Evolutionary conservation across 1,284 basidiomycete species (phyloP).

Genomic region (Pseudozyma sp.): DNA sequence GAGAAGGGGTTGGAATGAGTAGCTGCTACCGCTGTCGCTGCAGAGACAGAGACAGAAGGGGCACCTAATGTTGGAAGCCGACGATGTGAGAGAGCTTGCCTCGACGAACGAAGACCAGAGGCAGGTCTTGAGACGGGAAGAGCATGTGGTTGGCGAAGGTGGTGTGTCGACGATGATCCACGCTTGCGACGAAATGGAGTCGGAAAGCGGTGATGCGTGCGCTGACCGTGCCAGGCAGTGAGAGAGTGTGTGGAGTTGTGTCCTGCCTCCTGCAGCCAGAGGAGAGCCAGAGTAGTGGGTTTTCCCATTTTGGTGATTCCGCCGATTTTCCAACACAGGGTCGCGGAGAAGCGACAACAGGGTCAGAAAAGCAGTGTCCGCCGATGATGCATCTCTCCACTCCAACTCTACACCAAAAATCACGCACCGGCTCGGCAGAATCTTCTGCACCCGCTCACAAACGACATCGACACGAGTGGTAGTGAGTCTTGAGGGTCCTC

Average conservation of each 20-base stretch:
- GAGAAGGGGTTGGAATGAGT: too few species aligned
- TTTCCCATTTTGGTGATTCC: background rate
- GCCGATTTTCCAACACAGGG: conserved; percentile 2
- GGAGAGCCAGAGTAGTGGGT: too few species aligned
- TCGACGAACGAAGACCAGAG: background rate
- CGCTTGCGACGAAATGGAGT: background rate
- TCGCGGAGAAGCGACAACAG: conserved; percentile 35
- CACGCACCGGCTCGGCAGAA: background rate
- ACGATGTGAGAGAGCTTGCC: background rate
- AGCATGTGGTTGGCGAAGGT: background rate
- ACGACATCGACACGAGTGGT: too few species aligned
- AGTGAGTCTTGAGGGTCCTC: too few species aligned
- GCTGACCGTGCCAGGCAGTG: background rate
- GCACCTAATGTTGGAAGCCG: too few species aligned
- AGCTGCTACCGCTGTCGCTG: too few species aligned
- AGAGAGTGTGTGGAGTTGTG: conserved; percentile 6
- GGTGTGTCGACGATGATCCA: background rate
- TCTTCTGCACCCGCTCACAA: too few species aligned
- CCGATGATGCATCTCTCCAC: background rate
- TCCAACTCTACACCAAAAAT: conserved; percentile 2
- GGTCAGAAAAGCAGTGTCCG: conserved; percentile 8
- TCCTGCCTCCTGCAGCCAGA: background rate
- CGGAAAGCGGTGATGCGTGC: background rate
- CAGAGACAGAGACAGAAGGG: too few species aligned
- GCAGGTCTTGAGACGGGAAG: background rate